phyloP scores from a whole-genome alignment of 768 basidiomycete genomes.

The Boletus rubroflammeus region DNA sequence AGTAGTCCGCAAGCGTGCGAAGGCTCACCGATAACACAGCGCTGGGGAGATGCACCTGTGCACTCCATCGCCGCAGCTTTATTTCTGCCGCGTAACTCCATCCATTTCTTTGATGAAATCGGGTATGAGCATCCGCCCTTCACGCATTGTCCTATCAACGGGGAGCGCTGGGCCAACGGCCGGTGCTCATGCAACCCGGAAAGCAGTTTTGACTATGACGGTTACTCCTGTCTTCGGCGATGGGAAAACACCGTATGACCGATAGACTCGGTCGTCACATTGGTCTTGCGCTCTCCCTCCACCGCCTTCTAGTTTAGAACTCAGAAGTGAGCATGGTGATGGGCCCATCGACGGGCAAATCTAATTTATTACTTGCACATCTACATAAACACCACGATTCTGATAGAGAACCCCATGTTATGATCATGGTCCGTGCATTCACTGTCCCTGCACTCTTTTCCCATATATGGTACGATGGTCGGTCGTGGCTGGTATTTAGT shows the following conservation, averaged over 20 bases:
- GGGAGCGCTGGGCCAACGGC: slow-evolving; percentile 17
- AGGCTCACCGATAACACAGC: slow-evolving; percentile 36
- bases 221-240: slow-evolving; percentile 25
- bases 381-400: background rate
- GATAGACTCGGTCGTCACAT: background rate
- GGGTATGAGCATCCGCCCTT: slow-evolving; percentile 38
- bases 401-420: background rate
- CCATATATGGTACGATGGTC: too few relatives aligned
- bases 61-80: slow-evolving; percentile 91
- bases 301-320: background rate
- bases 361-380: background rate
- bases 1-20: background rate
- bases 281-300: background rate
- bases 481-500: too few relatives aligned
- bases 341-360: background rate
- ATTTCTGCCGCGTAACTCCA: slow-evolving; percentile 81
- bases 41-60: slow-evolving; percentile 93
- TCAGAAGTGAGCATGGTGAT: background rate
- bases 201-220: slow-evolving; percentile 27
- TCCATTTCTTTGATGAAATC: slow-evolving; percentile 95
- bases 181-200: slow-evolving; percentile 26
- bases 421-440: too few relatives aligned
- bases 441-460: too few relatives aligned
- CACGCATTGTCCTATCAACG: slow-evolving; percentile 23
- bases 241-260: slow-evolving; percentile 16